These are phyloP conservation scores for Tetraselmis chui DNA, from an alignment of 139 green algal species.

Conservation along the genomic window DNA sequence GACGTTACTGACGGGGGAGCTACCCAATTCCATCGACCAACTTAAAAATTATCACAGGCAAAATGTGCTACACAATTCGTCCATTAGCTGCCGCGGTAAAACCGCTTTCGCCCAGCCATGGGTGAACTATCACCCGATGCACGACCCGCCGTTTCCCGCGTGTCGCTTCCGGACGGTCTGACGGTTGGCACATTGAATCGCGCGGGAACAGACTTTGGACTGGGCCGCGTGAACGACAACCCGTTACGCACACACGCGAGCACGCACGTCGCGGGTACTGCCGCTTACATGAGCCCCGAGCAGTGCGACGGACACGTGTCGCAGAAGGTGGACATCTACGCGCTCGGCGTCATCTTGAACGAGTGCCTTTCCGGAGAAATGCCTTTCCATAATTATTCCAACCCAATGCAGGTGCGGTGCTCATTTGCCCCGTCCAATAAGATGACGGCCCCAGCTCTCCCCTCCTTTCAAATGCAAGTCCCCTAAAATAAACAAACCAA, in stretches of 20 bases:
- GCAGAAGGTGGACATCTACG: constrained; percentile 9
- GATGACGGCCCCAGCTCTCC: too few relatives aligned
- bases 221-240: background rate
- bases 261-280: background rate
- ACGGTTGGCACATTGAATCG: too few relatives aligned
- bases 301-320: background rate
- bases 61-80: background rate
- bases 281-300: constrained; percentile 7
- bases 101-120: too few relatives aligned
- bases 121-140: too few relatives aligned
- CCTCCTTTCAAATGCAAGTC: too few relatives aligned
- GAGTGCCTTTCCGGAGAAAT: constrained; percentile 3
- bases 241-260: background rate
- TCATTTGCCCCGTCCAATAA: too few relatives aligned
- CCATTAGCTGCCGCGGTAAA: too few relatives aligned
- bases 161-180: background rate
- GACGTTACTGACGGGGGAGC: too few relatives aligned
- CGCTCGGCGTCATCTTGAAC: constrained; percentile 3
- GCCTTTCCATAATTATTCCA: background rate
- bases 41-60: background rate
- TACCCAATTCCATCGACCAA: background rate
- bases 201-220: background rate
- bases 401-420: constrained; percentile 5
- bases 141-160: too few relatives aligned
- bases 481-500: too few relatives aligned